A percentile compares a stretch with the other conserved stretches of the same genome.
Conservation (phyloP, 2,329 filamentous ascomycete species). For the Fusarium pseudoanthophilum region DNA sequence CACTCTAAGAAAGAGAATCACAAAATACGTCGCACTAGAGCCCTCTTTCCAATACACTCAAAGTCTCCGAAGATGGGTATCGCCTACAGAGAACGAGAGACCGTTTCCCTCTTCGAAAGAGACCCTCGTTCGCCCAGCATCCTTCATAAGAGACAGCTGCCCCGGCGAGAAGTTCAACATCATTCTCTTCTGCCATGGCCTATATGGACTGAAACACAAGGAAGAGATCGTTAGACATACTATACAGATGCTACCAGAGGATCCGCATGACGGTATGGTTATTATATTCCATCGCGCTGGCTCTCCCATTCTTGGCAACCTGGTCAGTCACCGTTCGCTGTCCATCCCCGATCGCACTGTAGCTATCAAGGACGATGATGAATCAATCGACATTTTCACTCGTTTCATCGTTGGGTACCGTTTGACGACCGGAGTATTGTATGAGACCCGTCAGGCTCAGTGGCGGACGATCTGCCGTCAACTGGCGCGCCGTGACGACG, state of each 20-base stretch:
- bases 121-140: constrained; percentile 46
- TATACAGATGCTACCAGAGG: constrained; percentile 58
- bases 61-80: constrained; percentile 56
- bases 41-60: constrained; percentile 59
- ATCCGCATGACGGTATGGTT: constrained; percentile 55
- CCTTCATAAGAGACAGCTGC: constrained; percentile 52
- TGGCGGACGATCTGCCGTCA: constrained; percentile 66
- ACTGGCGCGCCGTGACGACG: constrained; percentile 54
- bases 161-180: constrained; percentile 61
- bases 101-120: constrained; percentile 56
- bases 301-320: constrained; percentile 55
- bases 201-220: constrained; percentile 68
- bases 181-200: constrained; percentile 71
- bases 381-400: constrained; percentile 61
- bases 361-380: constrained; percentile 57
- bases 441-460: constrained; percentile 48
- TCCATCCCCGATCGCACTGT: constrained; percentile 59
- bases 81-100: constrained; percentile 38
- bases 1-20: constrained; percentile 55
- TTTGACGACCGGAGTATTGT: constrained; percentile 46
- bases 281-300: constrained; percentile 66
- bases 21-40: constrained; percentile 65
- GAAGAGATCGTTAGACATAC: constrained; percentile 57
- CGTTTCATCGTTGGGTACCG: constrained; percentile 61
- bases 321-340: constrained; percentile 60